Base-by-base conservation (phyloP, 129 eudicot species). In the Centella asiatica region DNA sequence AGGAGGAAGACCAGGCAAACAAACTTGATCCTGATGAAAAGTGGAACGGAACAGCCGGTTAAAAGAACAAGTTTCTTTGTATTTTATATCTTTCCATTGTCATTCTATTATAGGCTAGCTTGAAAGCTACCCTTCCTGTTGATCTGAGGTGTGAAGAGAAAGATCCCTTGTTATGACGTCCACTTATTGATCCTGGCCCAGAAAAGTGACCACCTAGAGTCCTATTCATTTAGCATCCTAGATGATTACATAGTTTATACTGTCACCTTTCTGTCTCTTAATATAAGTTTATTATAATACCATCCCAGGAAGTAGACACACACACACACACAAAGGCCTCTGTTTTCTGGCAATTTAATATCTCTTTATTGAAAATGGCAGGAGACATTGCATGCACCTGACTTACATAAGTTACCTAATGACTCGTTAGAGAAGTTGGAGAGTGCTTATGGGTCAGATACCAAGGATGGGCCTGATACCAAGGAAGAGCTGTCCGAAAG, bases 341-440 rank as follows among this genome's bases (percentile, higher is more conserved):
- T n/a, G n/a, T n/a, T 25, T 24, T 5, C n/a, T 18, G 18, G 53
- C 23, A 50, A 31, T 49, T 17, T 67, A 40, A 4, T 68, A 17
- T 40, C 22, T 58, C 14, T 19, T 2, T 17, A 2, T 54, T 29
- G 48, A 10, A 28, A 52, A 64, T 62, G 51, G 68, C 81, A 87
- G 96, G 99, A 92, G 79, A 81, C 99, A 7, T 66, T 92, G 69
- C 99, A 92, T 73, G 71, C 33, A 3, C 95, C 85, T 68, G 73
- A 72, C 33, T 57, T 65, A 34, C 55, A 49, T 24, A 60, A 33
- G n/a, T 2, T 29, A 18, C 42, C 65, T 54, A 34, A 60, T 36
- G 62, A 55, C 55, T 66, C 75, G 5, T 74, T 46, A 15, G 75
- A 75, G 18, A 79, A 75, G 65, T 54, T 81, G 71, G 98, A 90